These are phyloP conservation scores for Cercospora sp. DNA, from an alignment of 2,329 filamentous ascomycete genomes.

Conservation along the genomic window DNA sequence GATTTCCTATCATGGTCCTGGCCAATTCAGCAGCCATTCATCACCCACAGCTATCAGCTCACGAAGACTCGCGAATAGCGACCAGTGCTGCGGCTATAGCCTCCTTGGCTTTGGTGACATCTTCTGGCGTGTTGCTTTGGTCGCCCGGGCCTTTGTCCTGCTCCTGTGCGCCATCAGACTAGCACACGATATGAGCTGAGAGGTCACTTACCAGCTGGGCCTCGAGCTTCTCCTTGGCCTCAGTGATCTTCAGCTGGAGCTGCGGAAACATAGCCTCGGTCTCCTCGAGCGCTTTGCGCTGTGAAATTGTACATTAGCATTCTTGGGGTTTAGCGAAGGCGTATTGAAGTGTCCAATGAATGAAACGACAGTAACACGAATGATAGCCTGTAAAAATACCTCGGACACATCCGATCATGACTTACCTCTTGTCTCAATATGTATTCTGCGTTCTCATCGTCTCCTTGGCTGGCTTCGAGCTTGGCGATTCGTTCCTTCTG, in stretches of 20 bases:
- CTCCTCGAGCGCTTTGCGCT: slow-evolving; percentile 82
- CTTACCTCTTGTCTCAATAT: slow-evolving; percentile 83
- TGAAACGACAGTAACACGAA: not conserved
- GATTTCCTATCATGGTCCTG: not conserved
- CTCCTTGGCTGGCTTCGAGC: slow-evolving; percentile 53
- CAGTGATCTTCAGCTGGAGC: slow-evolving; percentile 68
- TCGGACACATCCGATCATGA: not conserved
- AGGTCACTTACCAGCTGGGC: slow-evolving; percentile 66
- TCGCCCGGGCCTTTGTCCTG: slow-evolving; percentile 44
- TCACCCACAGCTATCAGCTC: not conserved
- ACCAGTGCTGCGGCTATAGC: slow-evolving; percentile 45
- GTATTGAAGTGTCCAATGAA: not conserved
- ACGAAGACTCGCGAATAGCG: slow-evolving; percentile 43
- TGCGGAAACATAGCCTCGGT: slow-evolving; percentile 79
- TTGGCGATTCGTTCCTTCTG: slow-evolving; percentile 72
- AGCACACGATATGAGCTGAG: slow-evolving; percentile 3
- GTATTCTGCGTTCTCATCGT: slow-evolving; percentile 73
- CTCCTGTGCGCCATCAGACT: slow-evolving; percentile 38
- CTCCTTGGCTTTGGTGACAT: slow-evolving; percentile 50
- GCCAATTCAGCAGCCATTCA: not conserved
- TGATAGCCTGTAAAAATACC: slow-evolving; percentile 11
- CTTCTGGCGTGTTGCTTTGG: slow-evolving; percentile 42
- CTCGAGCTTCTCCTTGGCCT: slow-evolving; percentile 72
- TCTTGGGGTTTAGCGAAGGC: slow-evolving; percentile 5
- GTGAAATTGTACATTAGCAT: slow-evolving; percentile 21